Evolutionary conservation across 2,329 filamentous ascomycete species (phyloP).

Genomic region (Capronia epimyces): DNA sequence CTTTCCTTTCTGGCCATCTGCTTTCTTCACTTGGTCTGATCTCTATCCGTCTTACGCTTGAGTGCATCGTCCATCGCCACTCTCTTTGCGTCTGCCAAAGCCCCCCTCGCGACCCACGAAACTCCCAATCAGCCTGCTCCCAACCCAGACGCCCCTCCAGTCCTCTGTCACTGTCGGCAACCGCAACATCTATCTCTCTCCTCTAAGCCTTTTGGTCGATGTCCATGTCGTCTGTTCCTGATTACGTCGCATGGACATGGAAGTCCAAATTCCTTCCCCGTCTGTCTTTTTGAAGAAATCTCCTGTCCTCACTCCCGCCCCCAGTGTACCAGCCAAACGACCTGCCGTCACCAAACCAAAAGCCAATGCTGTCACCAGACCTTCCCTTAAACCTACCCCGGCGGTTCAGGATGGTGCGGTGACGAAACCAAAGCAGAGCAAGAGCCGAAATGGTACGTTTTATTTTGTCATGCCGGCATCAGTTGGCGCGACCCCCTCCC

Average conservation of each 20-base stretch:
- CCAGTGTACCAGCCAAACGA: slow-evolving; percentile 29
- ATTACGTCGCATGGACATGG: slow-evolving; percentile 51
- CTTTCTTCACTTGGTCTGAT: neutral
- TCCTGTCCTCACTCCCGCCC: slow-evolving; percentile 31
- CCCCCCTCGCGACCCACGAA: neutral
- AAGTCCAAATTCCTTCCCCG: slow-evolving; percentile 58
- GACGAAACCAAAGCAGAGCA: slow-evolving; percentile 64
- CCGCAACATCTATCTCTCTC: neutral
- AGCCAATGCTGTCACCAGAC: slow-evolving; percentile 30
- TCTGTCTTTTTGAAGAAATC: slow-evolving; percentile 48
- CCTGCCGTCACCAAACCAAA: slow-evolving; percentile 22
- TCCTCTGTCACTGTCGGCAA: neutral
- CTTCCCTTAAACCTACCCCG: slow-evolving; percentile 28
- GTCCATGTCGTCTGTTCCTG: slow-evolving; percentile 19
- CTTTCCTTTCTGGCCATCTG: neutral
- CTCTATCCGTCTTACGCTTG: neutral
- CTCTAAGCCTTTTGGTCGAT: slow-evolving; percentile 1
- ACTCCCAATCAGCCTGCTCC: neutral
- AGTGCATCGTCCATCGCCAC: neutral
- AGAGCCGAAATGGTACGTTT: slow-evolving; percentile 66
- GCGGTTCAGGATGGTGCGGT: slow-evolving; percentile 34
- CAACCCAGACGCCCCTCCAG: neutral
- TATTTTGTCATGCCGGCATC: neutral
- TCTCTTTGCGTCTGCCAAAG: neutral
- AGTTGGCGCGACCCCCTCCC: neutral